Evolutionary conservation across 768 basidiomycete species (phyloP).

Genomic region (Rhodotorula graminis): DNA sequence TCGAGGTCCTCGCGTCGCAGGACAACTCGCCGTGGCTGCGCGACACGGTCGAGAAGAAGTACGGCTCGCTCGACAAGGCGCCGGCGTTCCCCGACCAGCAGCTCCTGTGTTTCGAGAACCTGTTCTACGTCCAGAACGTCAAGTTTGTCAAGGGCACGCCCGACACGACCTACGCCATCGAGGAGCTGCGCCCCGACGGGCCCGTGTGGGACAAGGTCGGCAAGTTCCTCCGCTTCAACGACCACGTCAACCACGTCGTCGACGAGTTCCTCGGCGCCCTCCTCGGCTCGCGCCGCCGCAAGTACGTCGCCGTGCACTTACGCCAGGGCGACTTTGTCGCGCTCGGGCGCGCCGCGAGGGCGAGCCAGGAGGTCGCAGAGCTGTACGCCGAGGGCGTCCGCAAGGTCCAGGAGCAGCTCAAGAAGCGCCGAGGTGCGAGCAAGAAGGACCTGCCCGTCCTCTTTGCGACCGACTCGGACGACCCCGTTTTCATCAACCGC

Average conservation of each 20-base stretch:
- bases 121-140: conserved; percentile 36
- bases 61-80: conserved; percentile 6
- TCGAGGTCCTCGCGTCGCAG: conserved; percentile 25
- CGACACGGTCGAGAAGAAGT: conserved; percentile 7
- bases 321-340: conserved; percentile 30
- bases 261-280: conserved; percentile 33
- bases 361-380: conserved; percentile 14
- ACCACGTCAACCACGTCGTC: conserved; percentile 30
- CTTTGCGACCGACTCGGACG: conserved; percentile 34
- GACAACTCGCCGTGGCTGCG: conserved; percentile 26
- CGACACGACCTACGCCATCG: conserved; percentile 28
- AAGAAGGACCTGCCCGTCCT: conserved; percentile 12
- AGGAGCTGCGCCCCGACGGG: conserved; percentile 31
- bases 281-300: conserved; percentile 23
- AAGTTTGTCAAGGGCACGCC: conserved; percentile 26
- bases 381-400: conserved; percentile 17
- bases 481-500: conserved; percentile 29
- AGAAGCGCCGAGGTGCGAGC: neutral
- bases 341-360: conserved; percentile 14
- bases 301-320: conserved; percentile 33
- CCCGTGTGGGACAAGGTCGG: conserved; percentile 34
- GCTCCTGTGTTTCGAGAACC: conserved; percentile 37
- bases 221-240: conserved; percentile 20
- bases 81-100: conserved; percentile 33
- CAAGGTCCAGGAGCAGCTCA: conserved; percentile 12